Evolutionary conservation across 2,329 filamentous ascomycete species (phyloP), one percentile per base, ranked within the genome.

Genomic region (Septoria linicola): DNA sequence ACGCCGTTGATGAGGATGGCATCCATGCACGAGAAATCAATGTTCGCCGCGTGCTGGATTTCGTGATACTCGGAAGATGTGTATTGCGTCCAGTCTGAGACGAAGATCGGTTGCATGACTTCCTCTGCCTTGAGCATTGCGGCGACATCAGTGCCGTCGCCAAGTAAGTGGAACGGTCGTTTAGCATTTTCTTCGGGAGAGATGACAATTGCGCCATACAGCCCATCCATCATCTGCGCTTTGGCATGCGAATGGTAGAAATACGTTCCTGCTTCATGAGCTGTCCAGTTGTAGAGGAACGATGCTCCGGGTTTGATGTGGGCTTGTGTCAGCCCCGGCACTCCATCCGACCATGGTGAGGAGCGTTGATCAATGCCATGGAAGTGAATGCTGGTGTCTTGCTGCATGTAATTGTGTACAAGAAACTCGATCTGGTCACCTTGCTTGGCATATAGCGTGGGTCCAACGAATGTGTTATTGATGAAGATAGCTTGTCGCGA

Each of bases 1-100:
- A 53, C 31, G 4, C 83, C 83, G 51, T 86, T 85, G 43, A 85
- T 72, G 8, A 85, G 66, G 11, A 86, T 69, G 0, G 80, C 76
- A 60, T 84, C 82, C 55, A 80, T 80, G 68, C 83, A 85, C 0
- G 74, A 71, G 17, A 72, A 72, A 48, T 81, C 78, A 7, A 80
- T 66, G 3, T 72, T 72, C 1, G 77, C 68, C 0, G 66, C 70
- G 0, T 70, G 27, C 2, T 76, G 72, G 13, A 78, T 70, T 3
- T 76, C 69, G 68, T 67, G 72, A 31, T 72, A 70, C 34, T 79
- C 66, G 2, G 72, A 63, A 0, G 80, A 83, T 0, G 77, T 79
- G 8, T 79, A 68, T 51, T 80, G 76, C 10, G 74, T 75, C 71
- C 78, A 80, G 57, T 86, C 83, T 1, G 76, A 75, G 2, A 85